These are phyloP conservation scores for Puccinia polysora DNA, from an alignment of 1,284 basidiomycete species.

Conservation along the genomic window DNA sequence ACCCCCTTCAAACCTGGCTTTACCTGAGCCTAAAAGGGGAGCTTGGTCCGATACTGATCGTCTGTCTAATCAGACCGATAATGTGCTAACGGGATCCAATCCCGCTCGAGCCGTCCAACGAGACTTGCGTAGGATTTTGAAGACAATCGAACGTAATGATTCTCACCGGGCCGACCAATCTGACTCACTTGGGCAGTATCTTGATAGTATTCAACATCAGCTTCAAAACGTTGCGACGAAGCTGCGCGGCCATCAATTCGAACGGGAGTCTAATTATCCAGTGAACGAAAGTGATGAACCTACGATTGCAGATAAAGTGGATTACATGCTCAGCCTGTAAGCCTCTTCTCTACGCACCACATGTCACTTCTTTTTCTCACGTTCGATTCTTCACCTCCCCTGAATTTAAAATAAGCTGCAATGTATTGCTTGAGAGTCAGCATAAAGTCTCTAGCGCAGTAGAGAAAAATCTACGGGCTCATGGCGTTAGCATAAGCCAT, in stretches of 20 bases:
- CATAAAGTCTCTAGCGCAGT: slow-evolving; percentile 45
- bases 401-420: slow-evolving; percentile 27
- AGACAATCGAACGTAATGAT: slow-evolving; percentile 43
- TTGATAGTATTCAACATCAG: slow-evolving; percentile 45
- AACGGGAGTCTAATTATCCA: slow-evolving; percentile 19
- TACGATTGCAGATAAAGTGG: slow-evolving; percentile 45
- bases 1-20: neutral
- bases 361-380: neutral
- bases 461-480: slow-evolving; percentile 43
- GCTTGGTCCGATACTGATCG: slow-evolving; percentile 43
- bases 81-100: slow-evolving; percentile 3
- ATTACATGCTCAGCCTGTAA: slow-evolving; percentile 46
- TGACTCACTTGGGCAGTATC: slow-evolving; percentile 38
- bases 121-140: slow-evolving; percentile 43
- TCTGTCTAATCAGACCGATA: slow-evolving; percentile 39
- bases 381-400: neutral
- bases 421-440: slow-evolving; percentile 45
- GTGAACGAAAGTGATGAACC: slow-evolving; percentile 42
- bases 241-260: slow-evolving; percentile 38
- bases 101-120: slow-evolving; percentile 37
- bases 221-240: slow-evolving; percentile 42
- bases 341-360: neutral
- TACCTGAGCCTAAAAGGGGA: slow-evolving; percentile 17
- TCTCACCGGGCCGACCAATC: slow-evolving; percentile 37
- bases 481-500: slow-evolving; percentile 36